Evolutionary conservation across 192 early-diverging fungal genomes (phyloP).

Genomic region (Mortierella hygrophila): DNA sequence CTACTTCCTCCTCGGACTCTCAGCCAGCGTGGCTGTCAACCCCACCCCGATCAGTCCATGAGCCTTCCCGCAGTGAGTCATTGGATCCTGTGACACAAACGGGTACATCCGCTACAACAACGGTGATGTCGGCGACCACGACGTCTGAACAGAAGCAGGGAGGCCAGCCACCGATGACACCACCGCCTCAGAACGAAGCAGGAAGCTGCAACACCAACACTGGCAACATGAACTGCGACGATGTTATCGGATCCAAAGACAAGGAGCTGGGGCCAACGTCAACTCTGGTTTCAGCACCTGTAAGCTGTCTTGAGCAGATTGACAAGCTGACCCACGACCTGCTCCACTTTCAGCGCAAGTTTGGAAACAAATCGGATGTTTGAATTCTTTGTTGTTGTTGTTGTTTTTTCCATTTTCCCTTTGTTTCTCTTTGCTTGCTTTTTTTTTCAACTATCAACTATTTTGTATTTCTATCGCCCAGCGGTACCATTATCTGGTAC

Average conservation of each 20-base stretch:
- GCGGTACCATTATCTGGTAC: background rate
- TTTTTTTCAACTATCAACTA: background rate
- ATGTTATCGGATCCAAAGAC: background rate
- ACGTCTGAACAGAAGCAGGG: background rate
- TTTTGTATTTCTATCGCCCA: background rate
- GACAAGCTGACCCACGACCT: constrained; percentile 59
- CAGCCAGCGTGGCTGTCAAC: constrained; percentile 21
- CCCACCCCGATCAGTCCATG: constrained; percentile 35
- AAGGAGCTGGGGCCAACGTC: background rate
- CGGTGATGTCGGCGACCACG: background rate
- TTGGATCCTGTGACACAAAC: background rate
- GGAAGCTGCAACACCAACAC: background rate
- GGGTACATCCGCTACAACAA: no score
- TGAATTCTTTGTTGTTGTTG: background rate
- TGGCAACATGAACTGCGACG: background rate
- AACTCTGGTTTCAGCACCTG: background rate
- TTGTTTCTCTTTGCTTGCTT: background rate
- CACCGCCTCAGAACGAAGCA: constrained; percentile 14
- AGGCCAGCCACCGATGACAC: constrained; percentile 28
- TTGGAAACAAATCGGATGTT: constrained; percentile 25
- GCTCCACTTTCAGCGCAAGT: constrained; percentile 62
- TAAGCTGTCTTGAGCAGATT: constrained; percentile 58
- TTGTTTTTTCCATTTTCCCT: background rate
- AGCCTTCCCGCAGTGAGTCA: constrained; percentile 12
- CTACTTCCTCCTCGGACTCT: background rate